A percentile compares a stretch with the other conserved stretches of the same genome.
These are phyloP conservation scores for Periglandula ipomoeae DNA, from an alignment of 2,329 filamentous ascomycete genomes.

Conservation along the genomic window DNA sequence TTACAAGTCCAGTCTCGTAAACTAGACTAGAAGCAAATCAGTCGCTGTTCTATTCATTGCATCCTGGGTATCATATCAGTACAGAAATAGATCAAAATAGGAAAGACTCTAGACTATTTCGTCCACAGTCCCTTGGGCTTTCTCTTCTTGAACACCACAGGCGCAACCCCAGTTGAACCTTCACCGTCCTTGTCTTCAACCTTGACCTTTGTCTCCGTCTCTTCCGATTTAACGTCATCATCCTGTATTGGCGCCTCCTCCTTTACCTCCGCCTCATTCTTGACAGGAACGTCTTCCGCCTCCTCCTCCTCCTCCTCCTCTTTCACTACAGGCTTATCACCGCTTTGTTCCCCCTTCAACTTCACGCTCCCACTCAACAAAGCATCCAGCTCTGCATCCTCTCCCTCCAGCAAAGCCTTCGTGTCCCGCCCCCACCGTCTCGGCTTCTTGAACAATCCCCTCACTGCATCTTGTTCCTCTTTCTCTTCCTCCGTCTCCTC, in stretches of 20 bases:
- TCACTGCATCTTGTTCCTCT: conserved; percentile 50
- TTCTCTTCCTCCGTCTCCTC: conserved; percentile 50
- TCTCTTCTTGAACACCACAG: conserved; percentile 71
- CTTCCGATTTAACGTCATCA: conserved; percentile 1
- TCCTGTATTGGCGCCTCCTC: neutral
- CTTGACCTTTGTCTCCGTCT: conserved; percentile 6
- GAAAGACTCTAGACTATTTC: conserved; percentile 30
- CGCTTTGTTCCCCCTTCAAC: conserved; percentile 13
- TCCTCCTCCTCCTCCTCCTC: conserved; percentile 23
- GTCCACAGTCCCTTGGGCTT: conserved; percentile 59
- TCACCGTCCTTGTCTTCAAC: conserved; percentile 33
- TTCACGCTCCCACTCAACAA: conserved; percentile 35
- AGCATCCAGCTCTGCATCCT: conserved; percentile 52
- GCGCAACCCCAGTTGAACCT: conserved; percentile 19
- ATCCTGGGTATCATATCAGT: conserved; percentile 6
- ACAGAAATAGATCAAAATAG: neutral
- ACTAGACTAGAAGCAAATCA: neutral
- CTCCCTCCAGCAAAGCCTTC: conserved; percentile 36
- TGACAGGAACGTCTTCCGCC: conserved; percentile 6
- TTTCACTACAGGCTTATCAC: conserved; percentile 26
- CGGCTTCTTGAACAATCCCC: conserved; percentile 51
- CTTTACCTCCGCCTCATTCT: neutral
- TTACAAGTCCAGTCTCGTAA: too few species aligned
- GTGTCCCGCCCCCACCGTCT: conserved; percentile 45
- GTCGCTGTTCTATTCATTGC: neutral